Percentiles rank a stretch among this genome's conserved stretches.
phyloP scores from a whole-genome alignment of 345 rosid species.

The Bruguiera parviflora region DNA sequence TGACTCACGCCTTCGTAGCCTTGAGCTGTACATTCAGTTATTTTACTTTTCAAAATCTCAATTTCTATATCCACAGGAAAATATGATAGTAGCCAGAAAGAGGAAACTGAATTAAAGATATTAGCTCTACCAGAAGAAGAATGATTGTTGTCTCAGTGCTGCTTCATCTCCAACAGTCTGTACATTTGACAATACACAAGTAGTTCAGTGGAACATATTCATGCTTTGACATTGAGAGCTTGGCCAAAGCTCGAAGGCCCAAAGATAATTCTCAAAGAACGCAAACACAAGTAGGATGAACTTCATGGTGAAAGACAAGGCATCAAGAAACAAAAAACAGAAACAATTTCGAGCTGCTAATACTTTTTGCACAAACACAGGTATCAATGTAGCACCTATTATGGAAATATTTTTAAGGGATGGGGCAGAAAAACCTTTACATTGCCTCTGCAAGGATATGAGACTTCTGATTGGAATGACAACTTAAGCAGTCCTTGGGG shows the following conservation, averaged over 20 bases:
- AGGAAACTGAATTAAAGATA: conserved; percentile 14
- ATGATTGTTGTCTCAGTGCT: conserved; percentile 25
- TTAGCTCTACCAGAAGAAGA: conserved; percentile 24
- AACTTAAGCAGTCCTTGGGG: neutral
- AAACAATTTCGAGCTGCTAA: neutral
- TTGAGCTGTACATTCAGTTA: conserved; percentile 28
- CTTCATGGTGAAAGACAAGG: neutral
- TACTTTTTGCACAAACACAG: neutral
- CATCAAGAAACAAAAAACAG: neutral
- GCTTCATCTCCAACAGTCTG: conserved; percentile 31
- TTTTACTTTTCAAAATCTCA: conserved; percentile 17
- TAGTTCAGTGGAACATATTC: conserved; percentile 13
- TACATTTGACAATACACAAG: conserved; percentile 4
- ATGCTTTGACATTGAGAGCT: neutral
- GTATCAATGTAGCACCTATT: neutral
- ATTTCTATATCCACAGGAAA: conserved; percentile 15
- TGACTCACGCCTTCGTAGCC: conserved; percentile 11
- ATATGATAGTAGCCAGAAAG: conserved; percentile 14
- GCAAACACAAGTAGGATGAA: neutral
- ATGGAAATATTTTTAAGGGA: neutral
- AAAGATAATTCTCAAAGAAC: neutral
- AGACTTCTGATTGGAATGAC: neutral
- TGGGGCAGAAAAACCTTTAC: too few species aligned
- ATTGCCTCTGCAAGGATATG: neutral
- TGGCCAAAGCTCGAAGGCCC: conserved; percentile 5